These are phyloP conservation scores for Annulohypoxylon bovei DNA, from an alignment of 495 filamentous ascomycete genomes.

Conservation along the genomic window DNA sequence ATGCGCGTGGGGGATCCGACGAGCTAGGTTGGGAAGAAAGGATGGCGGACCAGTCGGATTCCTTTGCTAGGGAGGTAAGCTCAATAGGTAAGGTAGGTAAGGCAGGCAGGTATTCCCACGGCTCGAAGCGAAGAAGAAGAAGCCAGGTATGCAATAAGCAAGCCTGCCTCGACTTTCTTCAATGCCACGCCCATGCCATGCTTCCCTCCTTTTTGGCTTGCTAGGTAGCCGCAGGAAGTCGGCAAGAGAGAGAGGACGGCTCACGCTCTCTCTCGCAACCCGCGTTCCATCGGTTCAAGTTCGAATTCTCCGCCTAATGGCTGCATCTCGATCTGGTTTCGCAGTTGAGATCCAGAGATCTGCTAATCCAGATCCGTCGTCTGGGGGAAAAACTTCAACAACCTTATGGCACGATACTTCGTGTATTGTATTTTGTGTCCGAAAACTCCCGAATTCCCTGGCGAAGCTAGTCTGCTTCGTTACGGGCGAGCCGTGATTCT, in stretches of 20 bases:
- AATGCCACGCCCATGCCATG: neutral
- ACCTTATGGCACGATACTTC: conserved; percentile 18
- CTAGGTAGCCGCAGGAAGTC: conserved; percentile 16
- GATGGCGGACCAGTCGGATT: conserved; percentile 25
- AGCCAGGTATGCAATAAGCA: conserved; percentile 17
- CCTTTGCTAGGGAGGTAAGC: too few species aligned
- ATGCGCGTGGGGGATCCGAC: conserved; percentile 15
- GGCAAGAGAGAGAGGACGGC: neutral
- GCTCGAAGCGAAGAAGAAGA: conserved; percentile 27
- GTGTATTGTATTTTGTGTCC: conserved; percentile 27
- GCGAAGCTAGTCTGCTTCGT: neutral
- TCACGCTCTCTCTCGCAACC: conserved; percentile 13
- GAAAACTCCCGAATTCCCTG: conserved; percentile 33
- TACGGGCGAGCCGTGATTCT: neutral
- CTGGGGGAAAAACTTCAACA: conserved; percentile 30
- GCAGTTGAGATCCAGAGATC: conserved; percentile 39
- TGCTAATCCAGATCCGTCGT: conserved; percentile 43
- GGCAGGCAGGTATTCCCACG: neutral
- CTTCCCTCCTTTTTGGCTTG: neutral
- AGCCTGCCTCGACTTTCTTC: conserved; percentile 4
- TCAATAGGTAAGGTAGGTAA: too few species aligned
- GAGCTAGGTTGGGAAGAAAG: neutral
- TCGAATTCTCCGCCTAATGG: conserved; percentile 26
- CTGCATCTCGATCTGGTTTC: conserved; percentile 37
- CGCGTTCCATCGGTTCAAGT: conserved; percentile 18